Conservation (phyloP, 2,329 filamentous ascomycete species). For the Rutstroemia sp. region DNA sequence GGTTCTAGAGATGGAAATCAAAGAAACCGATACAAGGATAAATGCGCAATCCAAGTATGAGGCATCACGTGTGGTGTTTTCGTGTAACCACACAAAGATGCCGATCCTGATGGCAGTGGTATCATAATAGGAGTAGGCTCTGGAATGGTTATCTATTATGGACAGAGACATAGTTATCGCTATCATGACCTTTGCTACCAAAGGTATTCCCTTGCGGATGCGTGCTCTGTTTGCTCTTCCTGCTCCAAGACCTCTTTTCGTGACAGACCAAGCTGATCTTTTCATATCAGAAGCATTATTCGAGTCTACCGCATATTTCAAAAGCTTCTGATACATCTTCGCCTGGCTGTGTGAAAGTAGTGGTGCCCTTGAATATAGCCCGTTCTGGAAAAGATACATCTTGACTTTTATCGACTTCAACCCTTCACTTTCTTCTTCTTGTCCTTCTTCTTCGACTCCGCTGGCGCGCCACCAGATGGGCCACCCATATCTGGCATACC, state of each 20-base stretch:
- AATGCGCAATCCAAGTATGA: no score
- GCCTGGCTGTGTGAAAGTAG: background rate
- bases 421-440: conserved; percentile 26
- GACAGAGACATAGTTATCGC: no score
- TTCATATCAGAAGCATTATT: no score
- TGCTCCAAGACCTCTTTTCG: background rate
- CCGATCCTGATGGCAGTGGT: no score
- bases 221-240: background rate
- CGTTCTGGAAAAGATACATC: background rate
- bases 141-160: no score
- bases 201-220: conserved; percentile 6
- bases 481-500: conserved; percentile 33
- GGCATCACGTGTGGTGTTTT: no score
- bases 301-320: background rate
- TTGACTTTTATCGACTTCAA: conserved; percentile 4
- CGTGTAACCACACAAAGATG: no score
- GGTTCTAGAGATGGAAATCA: no score
- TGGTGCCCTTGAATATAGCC: background rate
- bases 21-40: no score
- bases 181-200: conserved; percentile 8
- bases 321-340: background rate
- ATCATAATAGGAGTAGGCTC: no score
- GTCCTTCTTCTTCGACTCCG: conserved; percentile 42
- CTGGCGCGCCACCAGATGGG: conserved; percentile 22
- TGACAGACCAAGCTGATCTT: no score